Evolutionary conservation across 179 eudicot genomes (phyloP).

Genomic region (Actinidia polygama): DNA sequence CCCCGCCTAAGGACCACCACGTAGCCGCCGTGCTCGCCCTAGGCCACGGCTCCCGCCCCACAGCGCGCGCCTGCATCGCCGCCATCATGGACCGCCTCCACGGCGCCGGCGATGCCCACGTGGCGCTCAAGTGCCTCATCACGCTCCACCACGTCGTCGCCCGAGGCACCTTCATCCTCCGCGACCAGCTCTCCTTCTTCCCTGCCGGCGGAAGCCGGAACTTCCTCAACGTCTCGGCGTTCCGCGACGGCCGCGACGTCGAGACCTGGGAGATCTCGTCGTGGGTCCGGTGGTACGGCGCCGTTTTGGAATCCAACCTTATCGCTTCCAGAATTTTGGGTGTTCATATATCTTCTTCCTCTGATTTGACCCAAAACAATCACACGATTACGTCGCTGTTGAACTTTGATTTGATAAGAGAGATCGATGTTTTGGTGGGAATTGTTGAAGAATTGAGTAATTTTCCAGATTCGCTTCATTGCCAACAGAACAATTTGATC

Average conservation of each 20-base stretch:
- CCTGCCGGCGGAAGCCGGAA: constrained; percentile 24
- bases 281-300: constrained; percentile 79
- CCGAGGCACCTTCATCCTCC: constrained; percentile 37
- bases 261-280: constrained; percentile 50
- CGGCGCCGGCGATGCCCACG: constrained; percentile 42
- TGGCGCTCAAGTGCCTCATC: constrained; percentile 72
- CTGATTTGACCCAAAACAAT: neutral
- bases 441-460: constrained; percentile 59
- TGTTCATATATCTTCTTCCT: constrained; percentile 13
- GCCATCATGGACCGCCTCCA: constrained; percentile 56
- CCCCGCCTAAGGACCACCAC: constrained; percentile 43
- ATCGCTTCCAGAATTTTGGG: constrained; percentile 33
- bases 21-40: constrained; percentile 45
- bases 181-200: constrained; percentile 33
- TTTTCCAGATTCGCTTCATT: constrained; percentile 49
- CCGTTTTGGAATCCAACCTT: constrained; percentile 41
- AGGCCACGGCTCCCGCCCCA: constrained; percentile 31
- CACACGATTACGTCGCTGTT: neutral
- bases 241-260: constrained; percentile 35
- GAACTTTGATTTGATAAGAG: constrained; percentile 44
- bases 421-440: constrained; percentile 45
- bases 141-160: constrained; percentile 56
- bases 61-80: constrained; percentile 35
- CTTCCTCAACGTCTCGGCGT: constrained; percentile 38
- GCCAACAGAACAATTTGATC: constrained; percentile 41